Base-by-base conservation (phyloP, 2,329 filamentous ascomycete genomes). In the Colletotrichum spaethianum region DNA sequence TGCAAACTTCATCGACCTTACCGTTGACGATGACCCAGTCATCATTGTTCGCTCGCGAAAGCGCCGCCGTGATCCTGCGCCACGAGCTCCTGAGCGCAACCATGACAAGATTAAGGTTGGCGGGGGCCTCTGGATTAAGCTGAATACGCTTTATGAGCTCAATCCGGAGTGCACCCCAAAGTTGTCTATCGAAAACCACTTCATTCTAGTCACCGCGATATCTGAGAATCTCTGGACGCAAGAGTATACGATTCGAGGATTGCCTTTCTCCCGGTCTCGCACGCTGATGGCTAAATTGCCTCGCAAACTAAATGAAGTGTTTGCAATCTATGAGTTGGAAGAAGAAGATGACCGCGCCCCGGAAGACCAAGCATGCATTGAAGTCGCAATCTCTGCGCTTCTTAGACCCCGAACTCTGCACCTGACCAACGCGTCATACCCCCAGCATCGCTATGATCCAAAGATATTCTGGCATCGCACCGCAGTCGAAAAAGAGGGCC, bases 361-460 rank as follows among this genome's bases (percentile, higher is more conserved):
- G 0, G 63, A 82, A 0, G 70, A 79, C 0, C 85, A 88, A 26
- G 78, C 82, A 0, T 69, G 84, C 0, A 75, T 87, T 0, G 86
- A 89, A 2, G 76, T 91, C 0, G 53, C 79, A 0, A 67, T 86
- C 0, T 61, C 74, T 0, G 71, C 82, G 0, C 81, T 91, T 0
- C 75, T 82, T 2, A 73, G 79, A 1, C 79, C 84, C 8, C 80
- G 89, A 0, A 77, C 77, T 0, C 79, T 93, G 0, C 76, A 84
- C 0, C 79, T 86, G 2, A 93, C 91, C 0, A 94, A 93, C 70
- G 78, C 83, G 0, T 75, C 79, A 0, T 90, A 85, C 53, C 86
- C 87, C 0, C 67, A 77, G 0, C 81, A 82, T 59, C 77, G 80
- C 0, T 81, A 80, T 9, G 64, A 79, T 0, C 28, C 57, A 0